phyloP scores from a whole-genome alignment of 2,329 filamentous ascomycete genomes.

The Penicillium sp. region DNA sequence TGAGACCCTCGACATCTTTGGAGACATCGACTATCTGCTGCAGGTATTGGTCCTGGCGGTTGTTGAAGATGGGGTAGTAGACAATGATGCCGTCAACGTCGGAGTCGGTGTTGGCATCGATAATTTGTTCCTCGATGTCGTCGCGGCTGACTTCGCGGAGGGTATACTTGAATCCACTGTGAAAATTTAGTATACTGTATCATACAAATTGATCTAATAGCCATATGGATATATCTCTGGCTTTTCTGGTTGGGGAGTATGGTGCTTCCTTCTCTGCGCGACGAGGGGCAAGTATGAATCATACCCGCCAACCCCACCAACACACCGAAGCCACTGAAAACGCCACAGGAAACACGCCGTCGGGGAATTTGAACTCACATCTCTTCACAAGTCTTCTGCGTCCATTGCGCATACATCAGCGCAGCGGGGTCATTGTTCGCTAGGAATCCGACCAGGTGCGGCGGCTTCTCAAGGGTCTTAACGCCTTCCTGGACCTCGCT shows the following conservation, averaged over 20 bases:
- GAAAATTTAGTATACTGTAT: not conserved
- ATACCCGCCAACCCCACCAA: slow-evolving; percentile 17
- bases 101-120: slow-evolving; percentile 77
- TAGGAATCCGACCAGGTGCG: slow-evolving; percentile 85
- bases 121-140: slow-evolving; percentile 82
- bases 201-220: not conserved
- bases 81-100: slow-evolving; percentile 87
- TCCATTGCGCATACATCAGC: slow-evolving; percentile 94
- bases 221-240: not conserved
- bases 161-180: slow-evolving; percentile 84
- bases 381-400: slow-evolving; percentile 91
- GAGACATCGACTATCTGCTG: slow-evolving; percentile 87
- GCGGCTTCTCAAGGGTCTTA: slow-evolving; percentile 68
- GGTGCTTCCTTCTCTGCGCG: slow-evolving; percentile 11
- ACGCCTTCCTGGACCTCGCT: slow-evolving; percentile 76
- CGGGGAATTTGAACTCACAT: slow-evolving; percentile 65
- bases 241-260: not conserved
- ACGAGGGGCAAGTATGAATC: slow-evolving; percentile 29
- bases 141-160: slow-evolving; percentile 84
- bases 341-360: slow-evolving; percentile 10
- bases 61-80: slow-evolving; percentile 97
- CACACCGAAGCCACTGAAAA: not conserved
- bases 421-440: slow-evolving; percentile 90
- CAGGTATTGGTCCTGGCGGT: slow-evolving; percentile 87
- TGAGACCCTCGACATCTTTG: slow-evolving; percentile 96